Percentiles rank a stretch among this genome's conserved stretches.
These are phyloP conservation scores for Arthrinium puccinioides DNA, from an alignment of 2,329 filamentous ascomycete genomes.

Conservation along the genomic window DNA sequence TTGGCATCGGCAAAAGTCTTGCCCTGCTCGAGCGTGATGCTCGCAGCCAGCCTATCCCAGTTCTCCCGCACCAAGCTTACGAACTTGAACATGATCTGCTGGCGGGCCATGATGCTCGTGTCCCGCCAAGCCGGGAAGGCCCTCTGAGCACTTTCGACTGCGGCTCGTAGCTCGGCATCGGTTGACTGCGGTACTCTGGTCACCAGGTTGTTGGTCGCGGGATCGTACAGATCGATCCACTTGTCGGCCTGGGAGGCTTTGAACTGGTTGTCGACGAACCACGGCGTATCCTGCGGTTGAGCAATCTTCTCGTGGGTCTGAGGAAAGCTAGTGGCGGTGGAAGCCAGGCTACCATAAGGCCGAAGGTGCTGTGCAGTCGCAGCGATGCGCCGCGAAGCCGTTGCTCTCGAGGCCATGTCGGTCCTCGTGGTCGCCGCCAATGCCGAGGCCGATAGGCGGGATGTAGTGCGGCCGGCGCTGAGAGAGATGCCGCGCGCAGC, in stretches of 20 bases:
- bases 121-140: constrained; percentile 69
- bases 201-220: constrained; percentile 78
- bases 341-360: constrained; percentile 44
- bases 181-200: constrained; percentile 79
- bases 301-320: constrained; percentile 65
- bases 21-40: constrained; percentile 81
- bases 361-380: constrained; percentile 49
- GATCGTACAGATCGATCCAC: constrained; percentile 76
- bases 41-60: constrained; percentile 77
- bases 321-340: constrained; percentile 56
- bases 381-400: constrained; percentile 46
- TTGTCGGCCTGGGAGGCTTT: constrained; percentile 57
- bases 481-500: constrained; percentile 16
- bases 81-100: constrained; percentile 86
- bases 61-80: constrained; percentile 73
- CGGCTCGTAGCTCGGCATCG: constrained; percentile 66
- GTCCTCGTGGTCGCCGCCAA: constrained; percentile 8
- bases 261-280: constrained; percentile 79
- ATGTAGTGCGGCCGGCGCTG: constrained; percentile 15
- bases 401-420: constrained; percentile 28
- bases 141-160: constrained; percentile 67
- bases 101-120: constrained; percentile 65
- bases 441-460: constrained; percentile 14
- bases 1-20: constrained; percentile 81
- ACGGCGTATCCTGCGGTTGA: constrained; percentile 63